Conservation (phyloP, 176 grass and related monocot genomes). For the Oryza coarctata region DNA sequence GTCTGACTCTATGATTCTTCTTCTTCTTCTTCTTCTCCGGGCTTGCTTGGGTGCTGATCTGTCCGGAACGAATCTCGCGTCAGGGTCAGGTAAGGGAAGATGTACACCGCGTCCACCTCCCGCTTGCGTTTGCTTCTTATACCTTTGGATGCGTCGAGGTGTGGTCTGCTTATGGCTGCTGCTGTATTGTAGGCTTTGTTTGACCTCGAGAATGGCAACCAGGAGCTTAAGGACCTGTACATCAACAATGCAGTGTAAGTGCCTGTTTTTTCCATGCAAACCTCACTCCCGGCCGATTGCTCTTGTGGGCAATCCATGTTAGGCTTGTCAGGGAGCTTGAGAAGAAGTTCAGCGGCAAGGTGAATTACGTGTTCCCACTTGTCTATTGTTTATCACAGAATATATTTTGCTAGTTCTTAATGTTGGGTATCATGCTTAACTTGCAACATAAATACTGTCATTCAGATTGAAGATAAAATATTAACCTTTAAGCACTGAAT, state of each 20-base stretch:
- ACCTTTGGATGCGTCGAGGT: not conserved
- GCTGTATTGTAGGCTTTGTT: slow-evolving; percentile 66
- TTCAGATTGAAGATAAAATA: too few species aligned
- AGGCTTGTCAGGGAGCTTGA: slow-evolving; percentile 92
- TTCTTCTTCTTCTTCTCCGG: too few species aligned
- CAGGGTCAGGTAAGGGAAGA: slow-evolving; percentile 52
- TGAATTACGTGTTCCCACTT: not conserved
- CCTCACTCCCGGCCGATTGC: not conserved
- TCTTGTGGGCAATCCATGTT: slow-evolving; percentile 50
- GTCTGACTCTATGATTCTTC: not conserved
- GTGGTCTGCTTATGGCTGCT: not conserved
- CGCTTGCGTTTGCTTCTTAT: not conserved
- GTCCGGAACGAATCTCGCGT: not conserved
- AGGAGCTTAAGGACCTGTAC: slow-evolving; percentile 92
- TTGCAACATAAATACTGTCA: too few species aligned
- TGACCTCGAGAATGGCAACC: slow-evolving; percentile 88
- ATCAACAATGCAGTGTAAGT: slow-evolving; percentile 74
- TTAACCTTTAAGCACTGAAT: not conserved
- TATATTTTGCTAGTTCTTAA: not conserved
- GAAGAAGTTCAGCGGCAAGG: slow-evolving; percentile 99
- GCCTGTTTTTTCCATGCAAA: not conserved
- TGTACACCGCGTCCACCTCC: slow-evolving; percentile 80
- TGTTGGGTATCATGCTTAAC: too few species aligned
- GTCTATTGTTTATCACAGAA: not conserved
- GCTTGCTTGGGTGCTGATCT: slow-evolving; percentile 24